These are phyloP conservation scores for Wickerhamiella occidentalis DNA, from an alignment of 805 yeast species.

Conservation along the genomic window DNA sequence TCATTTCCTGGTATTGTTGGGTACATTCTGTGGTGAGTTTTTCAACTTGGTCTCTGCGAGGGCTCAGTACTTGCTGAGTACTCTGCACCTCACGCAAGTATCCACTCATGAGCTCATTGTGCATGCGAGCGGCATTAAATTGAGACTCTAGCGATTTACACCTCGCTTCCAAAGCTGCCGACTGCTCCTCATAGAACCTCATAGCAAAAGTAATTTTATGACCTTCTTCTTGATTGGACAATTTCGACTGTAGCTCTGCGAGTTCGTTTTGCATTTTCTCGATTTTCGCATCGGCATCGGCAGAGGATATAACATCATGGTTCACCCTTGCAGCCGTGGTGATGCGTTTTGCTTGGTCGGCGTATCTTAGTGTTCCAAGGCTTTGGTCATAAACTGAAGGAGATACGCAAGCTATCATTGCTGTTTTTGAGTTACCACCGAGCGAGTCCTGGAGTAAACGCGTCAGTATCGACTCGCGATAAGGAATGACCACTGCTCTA, in stretches of 20 bases:
- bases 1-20: not conserved
- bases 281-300: constrained; percentile 30
- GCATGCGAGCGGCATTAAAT: constrained; percentile 17
- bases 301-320: constrained; percentile 31
- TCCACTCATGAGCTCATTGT: constrained; percentile 20
- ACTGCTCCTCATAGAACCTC: constrained; percentile 26
- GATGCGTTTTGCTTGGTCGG: constrained; percentile 61
- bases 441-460: constrained; percentile 63
- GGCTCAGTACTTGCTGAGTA: not conserved
- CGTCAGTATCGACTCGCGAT: constrained; percentile 63
- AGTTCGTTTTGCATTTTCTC: constrained; percentile 33
- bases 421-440: constrained; percentile 77
- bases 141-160: constrained; percentile 21
- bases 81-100: constrained; percentile 19
- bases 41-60: not conserved
- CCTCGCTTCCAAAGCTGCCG: constrained; percentile 21
- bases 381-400: constrained; percentile 77
- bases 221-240: constrained; percentile 25
- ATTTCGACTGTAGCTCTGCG: constrained; percentile 26
- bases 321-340: constrained; percentile 48
- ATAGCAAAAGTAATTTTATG: constrained; percentile 21
- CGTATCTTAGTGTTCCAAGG: constrained; percentile 62
- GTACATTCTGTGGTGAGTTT: not conserved
- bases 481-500: constrained; percentile 76
- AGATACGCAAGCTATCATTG: constrained; percentile 38